These are phyloP conservation scores for Penicillium sp. DNA, from an alignment of 2,329 filamentous ascomycete genomes.

Conservation along the genomic window DNA sequence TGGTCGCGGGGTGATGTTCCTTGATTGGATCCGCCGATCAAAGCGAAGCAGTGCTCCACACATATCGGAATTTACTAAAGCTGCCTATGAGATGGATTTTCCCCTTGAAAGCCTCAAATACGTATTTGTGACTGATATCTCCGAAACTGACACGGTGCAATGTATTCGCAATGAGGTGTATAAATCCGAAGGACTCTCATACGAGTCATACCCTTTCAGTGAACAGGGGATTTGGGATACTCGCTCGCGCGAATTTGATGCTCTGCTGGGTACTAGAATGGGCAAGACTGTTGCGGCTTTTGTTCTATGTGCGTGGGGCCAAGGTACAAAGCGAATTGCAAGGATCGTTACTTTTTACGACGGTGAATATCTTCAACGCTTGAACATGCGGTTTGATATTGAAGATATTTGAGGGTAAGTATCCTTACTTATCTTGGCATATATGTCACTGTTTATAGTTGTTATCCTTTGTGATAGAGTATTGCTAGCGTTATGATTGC, in stretches of 20 bases:
- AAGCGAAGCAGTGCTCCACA: not conserved
- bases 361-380: not conserved
- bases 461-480: not conserved
- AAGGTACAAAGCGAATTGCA: not conserved
- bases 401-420: not conserved
- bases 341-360: slow-evolving; percentile 1
- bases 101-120: not conserved
- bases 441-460: not conserved
- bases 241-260: not conserved
- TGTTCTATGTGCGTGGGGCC: not conserved
- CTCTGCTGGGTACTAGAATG: not conserved
- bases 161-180: not conserved
- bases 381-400: slow-evolving; percentile 9
- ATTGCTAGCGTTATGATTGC: not conserved
- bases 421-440: not conserved
- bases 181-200: not conserved
- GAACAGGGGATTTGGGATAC: not conserved
- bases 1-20: slow-evolving; percentile 2
- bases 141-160: not conserved
- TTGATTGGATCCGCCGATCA: slow-evolving; percentile 4
- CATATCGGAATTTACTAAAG: slow-evolving; percentile 7
- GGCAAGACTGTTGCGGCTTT: slow-evolving; percentile 2
- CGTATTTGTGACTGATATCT: not conserved
- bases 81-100: slow-evolving; percentile 2
- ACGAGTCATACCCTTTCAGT: not conserved